Evolutionary conservation across 2,329 filamentous ascomycete species (phyloP).

Genomic region (Coniochaeta ligniaria): DNA sequence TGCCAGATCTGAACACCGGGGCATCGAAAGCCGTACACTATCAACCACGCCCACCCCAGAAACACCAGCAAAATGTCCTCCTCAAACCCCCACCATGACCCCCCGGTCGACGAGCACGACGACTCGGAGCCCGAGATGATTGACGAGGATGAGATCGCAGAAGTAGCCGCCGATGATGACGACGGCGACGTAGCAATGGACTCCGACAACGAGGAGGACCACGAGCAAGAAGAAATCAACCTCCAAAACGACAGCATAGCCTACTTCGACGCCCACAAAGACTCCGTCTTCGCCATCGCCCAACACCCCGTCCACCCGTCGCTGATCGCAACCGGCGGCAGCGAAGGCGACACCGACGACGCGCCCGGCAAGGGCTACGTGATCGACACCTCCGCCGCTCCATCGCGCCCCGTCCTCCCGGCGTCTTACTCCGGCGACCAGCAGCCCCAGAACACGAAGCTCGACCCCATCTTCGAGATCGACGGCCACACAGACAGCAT

Average conservation of each 20-base stretch:
- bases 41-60: neutral
- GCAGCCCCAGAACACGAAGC: slow-evolving; percentile 37
- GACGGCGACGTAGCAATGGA: slow-evolving; percentile 37
- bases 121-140: slow-evolving; percentile 67
- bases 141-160: slow-evolving; percentile 67
- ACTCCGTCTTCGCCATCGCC: slow-evolving; percentile 91
- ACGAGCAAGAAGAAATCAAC: slow-evolving; percentile 59
- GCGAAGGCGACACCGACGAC: slow-evolving; percentile 50
- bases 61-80: neutral
- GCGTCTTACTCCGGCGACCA: slow-evolving; percentile 61
- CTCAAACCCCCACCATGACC: slow-evolving; percentile 11
- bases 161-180: slow-evolving; percentile 68
- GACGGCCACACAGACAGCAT: slow-evolving; percentile 92
- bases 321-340: slow-evolving; percentile 81
- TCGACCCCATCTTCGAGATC: slow-evolving; percentile 64
- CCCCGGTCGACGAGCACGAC: slow-evolving; percentile 31
- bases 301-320: slow-evolving; percentile 76
- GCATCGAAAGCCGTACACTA: neutral
- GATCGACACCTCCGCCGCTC: slow-evolving; percentile 64
- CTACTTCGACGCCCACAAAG: slow-evolving; percentile 84
- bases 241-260: slow-evolving; percentile 89
- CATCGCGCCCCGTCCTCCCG: slow-evolving; percentile 62
- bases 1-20: neutral
- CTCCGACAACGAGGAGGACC: slow-evolving; percentile 19
- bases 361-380: slow-evolving; percentile 76